Evolutionary conservation across 352 stramenopile genomes (phyloP), one percentile per base, ranked within the genome.

Genomic region (Achlya hypogyna): DNA sequence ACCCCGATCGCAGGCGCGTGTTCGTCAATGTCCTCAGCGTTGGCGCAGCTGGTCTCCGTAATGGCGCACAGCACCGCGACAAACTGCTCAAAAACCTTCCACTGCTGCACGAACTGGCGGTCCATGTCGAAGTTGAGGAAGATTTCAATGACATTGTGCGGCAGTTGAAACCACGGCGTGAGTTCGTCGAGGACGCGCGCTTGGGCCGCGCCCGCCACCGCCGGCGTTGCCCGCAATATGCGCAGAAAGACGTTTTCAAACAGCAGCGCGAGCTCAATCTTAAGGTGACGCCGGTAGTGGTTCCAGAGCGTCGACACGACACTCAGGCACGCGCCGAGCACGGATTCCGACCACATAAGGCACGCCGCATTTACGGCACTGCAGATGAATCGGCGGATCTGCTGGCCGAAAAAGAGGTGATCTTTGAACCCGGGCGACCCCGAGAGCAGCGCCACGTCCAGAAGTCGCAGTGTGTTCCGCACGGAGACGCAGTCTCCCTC

Each of bases 71-170:
- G 56, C 0, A 80, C 79, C 0, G 76, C 83, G 53, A 79, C 92
- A 34, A 93, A 78, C 34, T 91, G 86, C 68, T 95, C 86, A 51
- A 93, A 93, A 31, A 93, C 92, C 53, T 92, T 95, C 86, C 86
- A 95, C 59, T 93, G 82, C 53, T 95, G 86, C 16, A 93, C 79
- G 34, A 72, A 71, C 42, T 72, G 68, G 23, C 83, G 73, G 62
- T 95, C 84, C 74, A 95, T 75, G 71, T 95, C 86, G 47, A 93
- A 95, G 59, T 95, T 95, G 23, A 91, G 67, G 51, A 95, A 95
- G 6, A 95, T 88, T 63, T 95, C 86, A 31, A 95, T 81, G 12
- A 95, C 79, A 35, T 95, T 95, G 70, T 91, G 84, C 1, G 86
- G 82, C 1, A 95, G 75, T 59, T 95, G 84, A 25, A 95, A 73